Percentiles rank a stretch among this genome's conserved stretches.
Conservation (phyloP, 1,139 yeast genomes). For the Chernovozyma sophiae-reginae region DNA sequence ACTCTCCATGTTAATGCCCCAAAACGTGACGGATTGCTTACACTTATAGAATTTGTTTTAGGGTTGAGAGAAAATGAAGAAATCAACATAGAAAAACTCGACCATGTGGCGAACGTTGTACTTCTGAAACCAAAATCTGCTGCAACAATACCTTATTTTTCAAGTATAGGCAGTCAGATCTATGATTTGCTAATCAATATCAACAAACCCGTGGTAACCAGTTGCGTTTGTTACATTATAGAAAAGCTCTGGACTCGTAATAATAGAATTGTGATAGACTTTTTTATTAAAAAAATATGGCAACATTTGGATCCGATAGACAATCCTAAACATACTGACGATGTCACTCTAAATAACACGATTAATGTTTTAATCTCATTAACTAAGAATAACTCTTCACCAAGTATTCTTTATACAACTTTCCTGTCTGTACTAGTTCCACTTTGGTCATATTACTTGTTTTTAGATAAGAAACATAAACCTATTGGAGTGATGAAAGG, state of each 20-base stretch:
- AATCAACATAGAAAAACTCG: constrained; percentile 59
- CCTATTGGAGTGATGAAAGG: constrained; percentile 42
- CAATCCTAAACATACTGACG: constrained; percentile 23
- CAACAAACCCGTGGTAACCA: constrained; percentile 57
- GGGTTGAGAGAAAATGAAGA: constrained; percentile 76
- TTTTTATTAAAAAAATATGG: constrained; percentile 52
- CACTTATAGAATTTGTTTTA: constrained; percentile 70
- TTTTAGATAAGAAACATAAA: constrained; percentile 39
- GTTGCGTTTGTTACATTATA: constrained; percentile 55
- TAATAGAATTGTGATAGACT: constrained; percentile 51
- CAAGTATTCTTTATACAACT: constrained; percentile 38
- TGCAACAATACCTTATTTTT: constrained; percentile 47
- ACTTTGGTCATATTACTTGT: constrained; percentile 63
- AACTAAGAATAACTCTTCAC: constrained; percentile 46
- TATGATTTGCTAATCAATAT: constrained; percentile 54
- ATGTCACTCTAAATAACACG: constrained; percentile 52
- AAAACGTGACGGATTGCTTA: constrained; percentile 57
- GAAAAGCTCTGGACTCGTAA: constrained; percentile 53
- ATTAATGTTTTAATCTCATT: constrained; percentile 65
- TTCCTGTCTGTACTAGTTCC: constrained; percentile 43
- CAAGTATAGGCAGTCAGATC: constrained; percentile 54
- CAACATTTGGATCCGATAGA: constrained; percentile 32
- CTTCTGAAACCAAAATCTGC: constrained; percentile 56
- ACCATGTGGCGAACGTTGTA: constrained; percentile 59
- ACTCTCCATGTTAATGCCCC: constrained; percentile 52